Conservation (phyloP, 2,329 filamentous ascomycete species). For the Delphinella strobiligena region DNA sequence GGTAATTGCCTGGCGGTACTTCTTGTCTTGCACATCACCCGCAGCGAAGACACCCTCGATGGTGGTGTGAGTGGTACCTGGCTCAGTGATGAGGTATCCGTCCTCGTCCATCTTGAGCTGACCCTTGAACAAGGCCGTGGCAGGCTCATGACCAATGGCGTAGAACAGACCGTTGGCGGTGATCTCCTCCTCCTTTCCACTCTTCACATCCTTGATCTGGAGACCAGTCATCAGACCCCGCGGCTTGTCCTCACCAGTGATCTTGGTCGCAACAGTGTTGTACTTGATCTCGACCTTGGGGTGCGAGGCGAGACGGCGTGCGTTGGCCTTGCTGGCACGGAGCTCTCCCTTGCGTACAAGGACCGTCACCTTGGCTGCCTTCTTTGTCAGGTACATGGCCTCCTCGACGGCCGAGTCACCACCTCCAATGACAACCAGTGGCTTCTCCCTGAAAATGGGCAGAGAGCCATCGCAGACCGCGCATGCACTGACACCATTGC, state of each 20-base stretch:
- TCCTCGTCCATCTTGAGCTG: constrained; percentile 82
- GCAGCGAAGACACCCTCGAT: constrained; percentile 89
- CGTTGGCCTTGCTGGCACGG: constrained; percentile 85
- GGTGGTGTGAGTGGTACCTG: constrained; percentile 79
- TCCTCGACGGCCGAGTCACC: constrained; percentile 96
- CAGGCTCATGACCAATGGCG: constrained; percentile 92
- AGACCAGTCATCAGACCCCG: constrained; percentile 77
- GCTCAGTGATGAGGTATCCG: constrained; percentile 79
- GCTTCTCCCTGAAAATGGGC: constrained; percentile 95
- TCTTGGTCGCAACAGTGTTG: constrained; percentile 69
- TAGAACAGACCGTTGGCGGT: constrained; percentile 93
- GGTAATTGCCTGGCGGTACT: constrained; percentile 93
- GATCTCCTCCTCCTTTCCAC: constrained; percentile 68
- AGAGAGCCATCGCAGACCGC: constrained; percentile 95
- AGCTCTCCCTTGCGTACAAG: constrained; percentile 80
- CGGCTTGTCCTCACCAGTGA: constrained; percentile 67
- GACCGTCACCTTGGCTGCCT: constrained; percentile 88
- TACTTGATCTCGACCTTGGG: constrained; percentile 86
- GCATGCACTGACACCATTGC: constrained; percentile 89
- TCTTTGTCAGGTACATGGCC: constrained; percentile 95
- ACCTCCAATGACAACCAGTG: constrained; percentile 87
- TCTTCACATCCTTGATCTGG: constrained; percentile 66
- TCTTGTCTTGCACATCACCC: constrained; percentile 97
- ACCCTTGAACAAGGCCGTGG: constrained; percentile 78
- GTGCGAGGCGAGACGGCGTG: constrained; percentile 66